Evolutionary conservation across 352 stramenopile genomes (phyloP).

Genomic region (Phytopythium sindhum): DNA sequence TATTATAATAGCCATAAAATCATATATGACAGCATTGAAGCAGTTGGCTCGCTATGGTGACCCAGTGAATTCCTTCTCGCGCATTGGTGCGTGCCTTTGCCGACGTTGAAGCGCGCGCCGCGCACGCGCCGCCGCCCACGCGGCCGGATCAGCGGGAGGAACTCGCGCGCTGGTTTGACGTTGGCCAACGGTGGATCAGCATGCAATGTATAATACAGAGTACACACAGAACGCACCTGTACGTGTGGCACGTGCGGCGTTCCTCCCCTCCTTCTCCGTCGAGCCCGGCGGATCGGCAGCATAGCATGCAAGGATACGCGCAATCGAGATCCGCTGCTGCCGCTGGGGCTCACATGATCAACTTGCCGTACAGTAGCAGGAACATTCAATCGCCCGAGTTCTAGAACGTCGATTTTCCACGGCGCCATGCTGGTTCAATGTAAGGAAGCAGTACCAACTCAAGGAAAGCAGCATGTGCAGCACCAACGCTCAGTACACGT

Average conservation of each 20-base stretch:
- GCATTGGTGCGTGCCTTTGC: conserved; percentile 6
- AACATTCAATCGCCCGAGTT: background rate
- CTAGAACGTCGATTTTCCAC: conserved; percentile 2
- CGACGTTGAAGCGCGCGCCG: conserved; percentile 5
- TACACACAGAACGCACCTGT: too few relatives aligned
- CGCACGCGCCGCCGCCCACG: background rate
- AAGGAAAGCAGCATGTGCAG: too few relatives aligned
- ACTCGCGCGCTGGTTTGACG: background rate
- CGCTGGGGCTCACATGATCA: too few relatives aligned
- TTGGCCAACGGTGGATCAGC: conserved; percentile 5
- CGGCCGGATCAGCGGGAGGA: background rate
- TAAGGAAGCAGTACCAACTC: too few relatives aligned
- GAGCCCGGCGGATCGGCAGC: background rate
- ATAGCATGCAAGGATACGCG: conserved; percentile 3
- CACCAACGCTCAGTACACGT: too few relatives aligned
- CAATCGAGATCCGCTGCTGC: background rate
- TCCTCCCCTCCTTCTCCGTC: background rate
- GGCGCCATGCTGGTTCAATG: too few relatives aligned
- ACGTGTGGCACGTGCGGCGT: background rate
- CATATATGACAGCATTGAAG: background rate
- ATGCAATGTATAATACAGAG: too few relatives aligned
- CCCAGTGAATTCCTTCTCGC: background rate
- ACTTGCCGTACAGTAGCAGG: background rate
- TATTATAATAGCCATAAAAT: background rate
- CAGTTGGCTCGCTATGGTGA: background rate